phyloP scores from a whole-genome alignment of 2,329 filamentous ascomycete genomes.

The Fusarium floridanum region DNA sequence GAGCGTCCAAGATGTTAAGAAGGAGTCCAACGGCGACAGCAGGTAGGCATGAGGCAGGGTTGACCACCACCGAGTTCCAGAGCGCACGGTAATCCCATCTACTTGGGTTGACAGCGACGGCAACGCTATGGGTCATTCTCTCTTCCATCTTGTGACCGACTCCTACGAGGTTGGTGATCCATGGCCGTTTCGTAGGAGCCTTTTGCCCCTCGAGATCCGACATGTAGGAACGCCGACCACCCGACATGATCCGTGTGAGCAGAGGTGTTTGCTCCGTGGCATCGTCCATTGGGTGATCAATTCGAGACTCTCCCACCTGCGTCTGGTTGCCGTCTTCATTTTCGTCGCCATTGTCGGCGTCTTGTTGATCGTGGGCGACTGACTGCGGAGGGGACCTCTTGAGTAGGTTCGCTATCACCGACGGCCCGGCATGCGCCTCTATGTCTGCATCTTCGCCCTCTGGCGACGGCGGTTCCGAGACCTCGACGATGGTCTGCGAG shows the following conservation, averaged over 20 bases:
- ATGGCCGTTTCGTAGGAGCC: slow-evolving; percentile 46
- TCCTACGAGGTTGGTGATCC: slow-evolving; percentile 52
- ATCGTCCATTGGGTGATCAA: slow-evolving; percentile 29
- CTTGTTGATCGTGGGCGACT: slow-evolving; percentile 35
- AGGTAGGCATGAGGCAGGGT: slow-evolving; percentile 80
- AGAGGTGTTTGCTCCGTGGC: slow-evolving; percentile 63
- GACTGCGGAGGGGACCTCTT: slow-evolving; percentile 62
- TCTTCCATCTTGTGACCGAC: slow-evolving; percentile 51
- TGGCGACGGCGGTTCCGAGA: slow-evolving; percentile 62
- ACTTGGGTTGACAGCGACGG: slow-evolving; percentile 69
- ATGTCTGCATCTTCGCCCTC: slow-evolving; percentile 28
- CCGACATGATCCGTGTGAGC: slow-evolving; percentile 52
- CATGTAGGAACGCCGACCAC: slow-evolving; percentile 48
- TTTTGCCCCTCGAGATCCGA: slow-evolving; percentile 67
- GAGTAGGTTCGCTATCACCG: slow-evolving; percentile 64
- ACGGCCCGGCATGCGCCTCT: slow-evolving; percentile 50
- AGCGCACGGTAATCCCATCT: slow-evolving; percentile 78
- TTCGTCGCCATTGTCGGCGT: slow-evolving; percentile 18
- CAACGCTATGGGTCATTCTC: slow-evolving; percentile 47
- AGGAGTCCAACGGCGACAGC: slow-evolving; percentile 90
- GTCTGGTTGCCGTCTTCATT: slow-evolving; percentile 17
- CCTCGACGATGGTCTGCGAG: slow-evolving; percentile 70
- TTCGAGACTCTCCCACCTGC: slow-evolving; percentile 21
- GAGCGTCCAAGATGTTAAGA: slow-evolving; percentile 91
- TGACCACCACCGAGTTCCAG: slow-evolving; percentile 72